phyloP scores from a whole-genome alignment of 2,329 filamentous ascomycete species.

The Beauveria varroae region DNA sequence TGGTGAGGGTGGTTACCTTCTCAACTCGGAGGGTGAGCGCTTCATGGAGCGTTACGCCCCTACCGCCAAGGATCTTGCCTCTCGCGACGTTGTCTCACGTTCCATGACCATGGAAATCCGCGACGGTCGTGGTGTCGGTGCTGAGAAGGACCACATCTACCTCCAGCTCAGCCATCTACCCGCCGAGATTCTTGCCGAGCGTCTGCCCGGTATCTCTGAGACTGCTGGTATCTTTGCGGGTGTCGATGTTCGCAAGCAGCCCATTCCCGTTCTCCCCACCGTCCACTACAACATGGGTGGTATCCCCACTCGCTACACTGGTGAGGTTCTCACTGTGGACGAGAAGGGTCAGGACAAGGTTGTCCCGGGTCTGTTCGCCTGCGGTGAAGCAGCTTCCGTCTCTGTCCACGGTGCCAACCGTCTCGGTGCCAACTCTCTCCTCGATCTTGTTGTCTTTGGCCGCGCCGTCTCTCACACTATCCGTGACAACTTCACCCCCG shows the following conservation, averaged over 20 bases:
- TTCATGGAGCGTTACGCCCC: slow-evolving; percentile 99
- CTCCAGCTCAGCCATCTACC: slow-evolving; percentile 95
- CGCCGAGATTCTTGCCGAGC: slow-evolving; percentile 84
- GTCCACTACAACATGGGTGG: slow-evolving; percentile 99
- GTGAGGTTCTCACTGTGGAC: slow-evolving; percentile 87
- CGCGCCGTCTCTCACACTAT: slow-evolving; percentile 96
- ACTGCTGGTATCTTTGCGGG: slow-evolving; percentile 95
- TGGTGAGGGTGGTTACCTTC: slow-evolving; percentile 95
- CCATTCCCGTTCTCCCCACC: slow-evolving; percentile 90
- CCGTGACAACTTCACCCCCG: slow-evolving; percentile 85
- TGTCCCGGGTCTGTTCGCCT: slow-evolving; percentile 91
- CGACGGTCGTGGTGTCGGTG: slow-evolving; percentile 91
- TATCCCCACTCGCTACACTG: slow-evolving; percentile 95
- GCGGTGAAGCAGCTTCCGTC: slow-evolving; percentile 93
- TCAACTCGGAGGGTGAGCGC: slow-evolving; percentile 96
- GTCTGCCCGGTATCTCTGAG: slow-evolving; percentile 97
- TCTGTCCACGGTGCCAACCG: slow-evolving; percentile 98
- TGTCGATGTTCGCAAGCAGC: slow-evolving; percentile 94
- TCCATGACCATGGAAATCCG: slow-evolving; percentile 99
- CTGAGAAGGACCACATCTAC: slow-evolving; percentile 98
- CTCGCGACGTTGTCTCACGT: slow-evolving; percentile 90
- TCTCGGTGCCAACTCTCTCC: slow-evolving; percentile 93
- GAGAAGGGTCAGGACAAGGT: slow-evolving; percentile 82
- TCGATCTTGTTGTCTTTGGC: slow-evolving; percentile 95
- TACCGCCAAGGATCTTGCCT: slow-evolving; percentile 95